Base-by-base conservation (phyloP, 192 early-diverging fungal species). In the Thamnidium elegans region DNA sequence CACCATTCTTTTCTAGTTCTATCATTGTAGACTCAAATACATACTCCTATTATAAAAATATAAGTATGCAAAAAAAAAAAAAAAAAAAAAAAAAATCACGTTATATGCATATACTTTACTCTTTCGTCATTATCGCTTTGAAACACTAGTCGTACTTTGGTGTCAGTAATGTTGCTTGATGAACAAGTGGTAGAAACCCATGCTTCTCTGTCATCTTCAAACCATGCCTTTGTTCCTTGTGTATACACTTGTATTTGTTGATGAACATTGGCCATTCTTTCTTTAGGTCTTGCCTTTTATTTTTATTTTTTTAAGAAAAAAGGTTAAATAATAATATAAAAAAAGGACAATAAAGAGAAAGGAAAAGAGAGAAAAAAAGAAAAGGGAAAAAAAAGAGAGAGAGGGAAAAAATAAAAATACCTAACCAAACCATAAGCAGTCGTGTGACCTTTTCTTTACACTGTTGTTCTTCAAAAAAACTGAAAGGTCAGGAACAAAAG, bases 141-240 rank as follows among this genome's bases (percentile, higher is more conserved):
- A 75, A 92, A 92, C 17, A 70, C 76, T 55, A 92, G 66, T 55
- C 79, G 83, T 11, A 90, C 80, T 15, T 81, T 76, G 21, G 83
- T 80, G 21, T 80, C 87, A 13, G 69, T 72, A 21, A 88, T 67
- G 23, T 78, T 77, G 58, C 83, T 90, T 19, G 79, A 62, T 15
- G 63, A 59, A 34, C 93, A 67, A 13, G 81, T 67, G 13, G 84
- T 94, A 62, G 88, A 84, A 58, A 92, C 78, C 92, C 92, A 98
- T 26, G 88, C 94, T 56, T 94, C 90, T 39, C 86, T 80, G 1
- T 86, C 85, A 66, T 98, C 91, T 58, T 84, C 81, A 70, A 96
- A 92, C 94, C 94, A 97, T 43, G 93, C 94, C 63, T 80, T 78
- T 62, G 87, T 87, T 36, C 89, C 90, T 60, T 86, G 84, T 55